These are phyloP conservation scores for Cryptococcus hybrid DNA, from an alignment of 1,284 basidiomycete species.

Conservation along the genomic window DNA sequence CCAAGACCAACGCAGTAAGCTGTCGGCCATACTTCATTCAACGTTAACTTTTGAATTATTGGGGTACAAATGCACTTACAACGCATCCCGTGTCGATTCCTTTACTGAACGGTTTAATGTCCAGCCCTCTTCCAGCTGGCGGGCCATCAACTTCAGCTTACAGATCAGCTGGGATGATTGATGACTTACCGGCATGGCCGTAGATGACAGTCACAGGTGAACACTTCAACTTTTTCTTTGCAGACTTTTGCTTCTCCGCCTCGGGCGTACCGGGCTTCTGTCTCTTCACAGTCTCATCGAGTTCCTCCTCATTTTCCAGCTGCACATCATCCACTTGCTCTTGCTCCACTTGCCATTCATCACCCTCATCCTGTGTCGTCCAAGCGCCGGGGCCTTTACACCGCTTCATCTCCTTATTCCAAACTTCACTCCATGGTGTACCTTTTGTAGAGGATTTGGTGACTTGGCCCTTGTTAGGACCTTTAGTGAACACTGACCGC, in stretches of 20 bases:
- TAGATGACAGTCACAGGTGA: conserved; percentile 75
- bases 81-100: conserved; percentile 82
- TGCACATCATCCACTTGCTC: conserved; percentile 25
- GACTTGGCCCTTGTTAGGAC: conserved; percentile 51
- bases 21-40: conserved; percentile 35
- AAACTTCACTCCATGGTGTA: conserved; percentile 68
- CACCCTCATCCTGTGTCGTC: conserved; percentile 14
- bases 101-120: conserved; percentile 72
- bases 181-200: conserved; percentile 61
- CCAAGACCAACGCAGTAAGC: conserved; percentile 43
- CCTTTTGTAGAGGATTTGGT: conserved; percentile 61
- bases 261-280: conserved; percentile 14
- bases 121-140: conserved; percentile 65
- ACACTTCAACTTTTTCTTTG: conserved; percentile 52
- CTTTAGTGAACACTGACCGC: conserved; percentile 60
- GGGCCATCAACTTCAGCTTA: background rate
- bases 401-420: conserved; percentile 67
- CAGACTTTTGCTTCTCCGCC: background rate
- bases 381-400: conserved; percentile 52
- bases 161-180: background rate
- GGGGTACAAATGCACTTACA: conserved; percentile 22
- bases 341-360: conserved; percentile 25
- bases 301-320: conserved; percentile 18
- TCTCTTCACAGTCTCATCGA: conserved; percentile 7
- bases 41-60: background rate